Base-by-base conservation (phyloP, 805 yeast species). In the Ogataea kodamae region DNA sequence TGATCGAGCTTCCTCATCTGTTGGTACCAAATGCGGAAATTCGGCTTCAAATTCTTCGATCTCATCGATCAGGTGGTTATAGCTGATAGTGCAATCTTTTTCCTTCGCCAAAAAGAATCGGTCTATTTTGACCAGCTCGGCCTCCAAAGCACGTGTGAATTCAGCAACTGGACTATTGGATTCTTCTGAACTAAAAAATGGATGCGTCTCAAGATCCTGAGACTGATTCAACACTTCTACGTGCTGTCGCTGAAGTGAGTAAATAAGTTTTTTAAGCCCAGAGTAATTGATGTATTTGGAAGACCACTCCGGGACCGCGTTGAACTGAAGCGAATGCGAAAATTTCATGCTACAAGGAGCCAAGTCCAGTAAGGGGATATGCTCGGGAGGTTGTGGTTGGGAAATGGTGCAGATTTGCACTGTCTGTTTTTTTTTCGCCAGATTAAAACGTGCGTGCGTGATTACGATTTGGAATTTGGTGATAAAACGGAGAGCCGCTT, bases 251-350 rank as follows among this genome's bases (percentile, higher is more conserved):
- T 92, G 97, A 28, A 90, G 67, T 11, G 78, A 68, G 58, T 89
- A 90, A 18, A 89, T 83, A 25, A 84, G 70, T 62, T 85, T 86
- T 59, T 92, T 90, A 39, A 92, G 67, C 22, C 84, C 79, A 1
- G 95, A 83, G 60, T 90, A 90, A 35, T 94, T 89, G 37, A 90
- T 80, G 60, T 90, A 90, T 56, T 84, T 78, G 17, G 95, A 79
- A 9, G 95, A 76, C 98, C 98, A 90, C 59, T 92, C 97, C 2
- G 98, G 97, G 4, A 92, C 97, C 15, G 97, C 96, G 60, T 90
- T 90, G 63, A 90, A 89, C 70, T 90, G 96, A 45, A 90, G 65
- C 5, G 96, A 85, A 55, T 89, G 96, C 16, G 95, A 82, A 64
- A 90, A 90, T 72, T 90, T 90, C 98, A 90, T 90, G 17, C 35